These are phyloP conservation scores for Ploettnerulaceae sp. DNA, from an alignment of 2,329 filamentous ascomycete genomes.

Conservation along the genomic window DNA sequence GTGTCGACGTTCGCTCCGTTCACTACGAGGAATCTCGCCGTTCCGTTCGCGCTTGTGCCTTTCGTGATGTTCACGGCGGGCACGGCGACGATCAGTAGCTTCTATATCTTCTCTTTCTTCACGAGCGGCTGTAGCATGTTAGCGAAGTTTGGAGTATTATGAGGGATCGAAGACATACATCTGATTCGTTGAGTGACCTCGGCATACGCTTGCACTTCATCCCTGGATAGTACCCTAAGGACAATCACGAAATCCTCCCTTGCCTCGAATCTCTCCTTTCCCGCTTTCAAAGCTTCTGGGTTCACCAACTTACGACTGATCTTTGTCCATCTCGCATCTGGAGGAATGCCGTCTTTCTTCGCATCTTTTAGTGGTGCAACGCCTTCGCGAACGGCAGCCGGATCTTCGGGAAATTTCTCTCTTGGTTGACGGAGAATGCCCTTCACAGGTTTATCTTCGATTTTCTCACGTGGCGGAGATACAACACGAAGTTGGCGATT, in stretches of 20 bases:
- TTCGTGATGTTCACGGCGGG: constrained; percentile 32
- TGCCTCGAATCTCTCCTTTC: constrained; percentile 84
- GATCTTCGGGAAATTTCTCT: constrained; percentile 79
- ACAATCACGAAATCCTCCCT: constrained; percentile 93
- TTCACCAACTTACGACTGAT: constrained; percentile 86
- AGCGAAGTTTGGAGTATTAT: background rate
- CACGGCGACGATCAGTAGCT: constrained; percentile 27
- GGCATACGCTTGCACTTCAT: constrained; percentile 86
- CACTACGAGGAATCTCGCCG: constrained; percentile 13
- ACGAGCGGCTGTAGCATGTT: constrained; percentile 22
- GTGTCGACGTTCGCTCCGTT: constrained; percentile 17
- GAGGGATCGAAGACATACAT: constrained; percentile 49
- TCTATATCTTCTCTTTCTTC: constrained; percentile 31
- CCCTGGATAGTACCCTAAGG: constrained; percentile 76
- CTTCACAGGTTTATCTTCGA: constrained; percentile 66
- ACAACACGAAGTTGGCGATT: constrained; percentile 52
- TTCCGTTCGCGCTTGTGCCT: constrained; percentile 30
- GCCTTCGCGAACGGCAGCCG: constrained; percentile 77
- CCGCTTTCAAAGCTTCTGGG: constrained; percentile 76
- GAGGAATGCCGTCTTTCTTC: constrained; percentile 68
- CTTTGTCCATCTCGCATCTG: constrained; percentile 87
- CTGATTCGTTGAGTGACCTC: constrained; percentile 75
- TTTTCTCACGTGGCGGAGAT: constrained; percentile 60
- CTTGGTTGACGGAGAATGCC: constrained; percentile 83
- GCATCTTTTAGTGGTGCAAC: constrained; percentile 92